These are phyloP conservation scores for Tripterygium wilfordii DNA, from an alignment of 177 flowering plant species.

Conservation along the genomic window DNA sequence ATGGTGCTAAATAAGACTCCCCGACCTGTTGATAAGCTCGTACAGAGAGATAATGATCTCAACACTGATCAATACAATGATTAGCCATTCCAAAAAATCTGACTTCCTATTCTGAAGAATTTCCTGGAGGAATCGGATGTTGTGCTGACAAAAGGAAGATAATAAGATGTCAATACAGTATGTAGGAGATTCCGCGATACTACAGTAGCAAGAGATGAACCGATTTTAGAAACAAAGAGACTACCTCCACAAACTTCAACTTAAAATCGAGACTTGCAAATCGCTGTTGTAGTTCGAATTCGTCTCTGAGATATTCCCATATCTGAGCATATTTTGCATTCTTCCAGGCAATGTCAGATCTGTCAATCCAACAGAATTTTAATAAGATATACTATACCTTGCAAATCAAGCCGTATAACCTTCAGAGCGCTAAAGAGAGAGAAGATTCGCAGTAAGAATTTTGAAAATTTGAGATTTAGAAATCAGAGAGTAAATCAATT, in stretches of 20 bases:
- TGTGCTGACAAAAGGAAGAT: too few relatives aligned
- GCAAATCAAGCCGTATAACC: too few relatives aligned
- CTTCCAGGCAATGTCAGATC: constrained; percentile 98
- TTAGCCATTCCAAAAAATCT: constrained; percentile 89
- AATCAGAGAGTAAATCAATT: too few relatives aligned
- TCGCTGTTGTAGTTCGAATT: constrained; percentile 90
- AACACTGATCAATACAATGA: constrained; percentile 75
- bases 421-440: too few relatives aligned
- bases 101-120: constrained; percentile 94
- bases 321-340: constrained; percentile 97
- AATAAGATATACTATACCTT: too few relatives aligned
- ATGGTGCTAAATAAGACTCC: too few relatives aligned
- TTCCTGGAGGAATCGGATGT: constrained; percentile 89
- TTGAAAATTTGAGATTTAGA: too few relatives aligned
- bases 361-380: too few relatives aligned
- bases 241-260: constrained; percentile 97
- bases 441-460: too few relatives aligned
- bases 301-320: constrained; percentile 95
- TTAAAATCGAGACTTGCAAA: constrained; percentile 95
- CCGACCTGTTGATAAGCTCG: constrained; percentile 59
- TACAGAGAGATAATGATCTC: constrained; percentile 81
- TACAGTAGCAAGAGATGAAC: background rate
- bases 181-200: too few relatives aligned
- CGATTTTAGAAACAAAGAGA: background rate
- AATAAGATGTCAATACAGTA: too few relatives aligned